These are phyloP conservation scores for Podaxis rugospora DNA, from an alignment of 768 basidiomycete genomes.

Conservation along the genomic window DNA sequence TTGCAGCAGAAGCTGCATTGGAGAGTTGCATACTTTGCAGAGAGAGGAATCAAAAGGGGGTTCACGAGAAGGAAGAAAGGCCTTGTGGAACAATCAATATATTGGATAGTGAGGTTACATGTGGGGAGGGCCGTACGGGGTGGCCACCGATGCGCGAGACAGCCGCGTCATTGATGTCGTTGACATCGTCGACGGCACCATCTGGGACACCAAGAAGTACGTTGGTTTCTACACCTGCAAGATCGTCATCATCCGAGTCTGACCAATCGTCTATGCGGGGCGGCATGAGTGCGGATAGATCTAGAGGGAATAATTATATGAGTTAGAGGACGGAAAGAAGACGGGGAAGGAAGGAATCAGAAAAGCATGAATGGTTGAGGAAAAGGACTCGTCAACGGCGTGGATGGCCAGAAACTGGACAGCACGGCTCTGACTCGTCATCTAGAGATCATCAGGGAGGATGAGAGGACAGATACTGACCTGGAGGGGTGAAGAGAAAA, in stretches of 20 bases:
- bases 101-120: slow-evolving; percentile 44
- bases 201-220: slow-evolving; percentile 82
- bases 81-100: slow-evolving; percentile 50
- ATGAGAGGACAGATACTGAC: slow-evolving; percentile 13
- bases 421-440: slow-evolving; percentile 77
- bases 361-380: slow-evolving; percentile 91
- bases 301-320: slow-evolving; percentile 15
- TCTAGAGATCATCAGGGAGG: slow-evolving; percentile 40
- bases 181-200: slow-evolving; percentile 51
- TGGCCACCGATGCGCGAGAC: slow-evolving; percentile 88
- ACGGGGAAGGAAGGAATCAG: slow-evolving; percentile 44
- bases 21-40: slow-evolving; percentile 66
- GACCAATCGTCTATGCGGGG: slow-evolving; percentile 64
- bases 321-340: slow-evolving; percentile 17
- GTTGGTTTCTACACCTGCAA: slow-evolving; percentile 57
- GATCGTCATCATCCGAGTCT: slow-evolving; percentile 69
- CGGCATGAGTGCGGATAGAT: slow-evolving; percentile 31
- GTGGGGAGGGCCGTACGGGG: slow-evolving; percentile 72
- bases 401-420: slow-evolving; percentile 56
- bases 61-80: slow-evolving; percentile 62
- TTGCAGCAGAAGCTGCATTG: slow-evolving; percentile 82
- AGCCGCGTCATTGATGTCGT: slow-evolving; percentile 68
- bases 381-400: slow-evolving; percentile 57
- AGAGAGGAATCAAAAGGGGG: slow-evolving; percentile 58
- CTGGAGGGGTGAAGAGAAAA: slow-evolving; percentile 10